These are phyloP conservation scores for Raphanus sativus DNA, from an alignment of 345 rosid species.

Conservation along the genomic window DNA sequence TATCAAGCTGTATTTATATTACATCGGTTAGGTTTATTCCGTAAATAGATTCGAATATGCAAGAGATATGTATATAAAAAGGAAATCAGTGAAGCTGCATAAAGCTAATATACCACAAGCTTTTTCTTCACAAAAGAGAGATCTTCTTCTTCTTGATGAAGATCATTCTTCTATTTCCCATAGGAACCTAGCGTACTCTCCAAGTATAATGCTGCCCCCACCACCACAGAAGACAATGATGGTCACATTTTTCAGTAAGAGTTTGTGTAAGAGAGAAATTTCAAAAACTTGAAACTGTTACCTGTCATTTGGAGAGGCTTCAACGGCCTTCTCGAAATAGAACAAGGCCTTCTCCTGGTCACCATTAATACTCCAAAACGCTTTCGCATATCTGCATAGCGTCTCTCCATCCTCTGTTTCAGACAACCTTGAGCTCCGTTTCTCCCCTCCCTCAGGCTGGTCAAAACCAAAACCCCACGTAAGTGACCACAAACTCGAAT, in stretches of 20 bases:
- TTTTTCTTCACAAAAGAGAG: conserved; percentile 5
- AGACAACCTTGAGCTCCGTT: conserved; percentile 49
- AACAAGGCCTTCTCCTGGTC: conserved; percentile 59
- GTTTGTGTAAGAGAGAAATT: background rate
- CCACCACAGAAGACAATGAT: conserved; percentile 2
- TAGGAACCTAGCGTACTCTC: conserved; percentile 72
- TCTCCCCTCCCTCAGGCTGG: conserved; percentile 52
- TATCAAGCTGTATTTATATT: conserved; percentile 9
- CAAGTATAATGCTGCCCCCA: conserved; percentile 54
- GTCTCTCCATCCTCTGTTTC: conserved; percentile 66
- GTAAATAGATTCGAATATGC: background rate
- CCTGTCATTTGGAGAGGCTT: conserved; percentile 69
- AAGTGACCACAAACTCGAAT: background rate
- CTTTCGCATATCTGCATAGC: conserved; percentile 59
- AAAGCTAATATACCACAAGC: background rate
- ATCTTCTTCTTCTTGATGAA: conserved; percentile 12
- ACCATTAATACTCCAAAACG: conserved; percentile 60
- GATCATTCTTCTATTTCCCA: conserved; percentile 60
- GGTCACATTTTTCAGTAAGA: background rate
- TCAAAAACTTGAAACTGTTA: conserved; percentile 11
- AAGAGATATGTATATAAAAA: no score
- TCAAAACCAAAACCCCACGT: background rate
- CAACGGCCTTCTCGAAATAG: conserved; percentile 62
- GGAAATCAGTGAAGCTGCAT: background rate
- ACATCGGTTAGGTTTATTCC: background rate